Evolutionary conservation across 2,329 filamentous ascomycete species (phyloP).

Genomic region (Fusarium sp.): DNA sequence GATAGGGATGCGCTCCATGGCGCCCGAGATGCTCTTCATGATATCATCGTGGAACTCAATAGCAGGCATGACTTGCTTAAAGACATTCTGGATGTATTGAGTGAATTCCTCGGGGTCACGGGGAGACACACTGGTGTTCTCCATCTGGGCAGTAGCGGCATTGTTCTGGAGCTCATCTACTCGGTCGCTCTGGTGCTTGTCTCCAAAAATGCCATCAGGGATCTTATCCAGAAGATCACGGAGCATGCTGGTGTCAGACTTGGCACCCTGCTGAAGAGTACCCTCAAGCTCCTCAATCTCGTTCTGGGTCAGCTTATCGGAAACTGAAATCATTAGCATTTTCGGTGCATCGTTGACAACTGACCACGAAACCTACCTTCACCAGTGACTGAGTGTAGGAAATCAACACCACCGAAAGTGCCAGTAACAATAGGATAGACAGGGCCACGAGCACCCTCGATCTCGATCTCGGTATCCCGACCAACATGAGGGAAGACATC

Average conservation of each 20-base stretch:
- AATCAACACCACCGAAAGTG: conserved; percentile 95
- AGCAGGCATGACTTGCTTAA: conserved; percentile 86
- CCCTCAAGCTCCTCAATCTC: conserved; percentile 91
- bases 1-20: conserved; percentile 87
- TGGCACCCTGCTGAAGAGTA: conserved; percentile 75
- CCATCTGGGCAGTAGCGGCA: conserved; percentile 79
- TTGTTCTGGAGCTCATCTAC: conserved; percentile 85
- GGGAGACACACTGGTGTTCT: conserved; percentile 80
- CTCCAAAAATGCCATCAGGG: conserved; percentile 83
- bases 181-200: conserved; percentile 78
- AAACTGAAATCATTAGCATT: conserved; percentile 64
- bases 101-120: conserved; percentile 88
- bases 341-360: not conserved
- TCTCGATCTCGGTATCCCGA: conserved; percentile 74
- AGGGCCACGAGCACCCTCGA: conserved; percentile 72
- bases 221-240: conserved; percentile 85
- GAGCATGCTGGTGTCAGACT: conserved; percentile 78
- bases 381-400: conserved; percentile 86
- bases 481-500: conserved; percentile 91
- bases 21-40: conserved; percentile 81
- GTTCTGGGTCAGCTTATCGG: conserved; percentile 90
- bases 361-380: conserved; percentile 61
- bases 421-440: conserved; percentile 91
- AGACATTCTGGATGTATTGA: conserved; percentile 78
- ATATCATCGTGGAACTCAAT: conserved; percentile 92